A percentile compares a stretch with the other conserved stretches of the same genome.
Conservation (phyloP, 768 basidiomycete genomes). For the Gelatoporia subvermispora region DNA sequence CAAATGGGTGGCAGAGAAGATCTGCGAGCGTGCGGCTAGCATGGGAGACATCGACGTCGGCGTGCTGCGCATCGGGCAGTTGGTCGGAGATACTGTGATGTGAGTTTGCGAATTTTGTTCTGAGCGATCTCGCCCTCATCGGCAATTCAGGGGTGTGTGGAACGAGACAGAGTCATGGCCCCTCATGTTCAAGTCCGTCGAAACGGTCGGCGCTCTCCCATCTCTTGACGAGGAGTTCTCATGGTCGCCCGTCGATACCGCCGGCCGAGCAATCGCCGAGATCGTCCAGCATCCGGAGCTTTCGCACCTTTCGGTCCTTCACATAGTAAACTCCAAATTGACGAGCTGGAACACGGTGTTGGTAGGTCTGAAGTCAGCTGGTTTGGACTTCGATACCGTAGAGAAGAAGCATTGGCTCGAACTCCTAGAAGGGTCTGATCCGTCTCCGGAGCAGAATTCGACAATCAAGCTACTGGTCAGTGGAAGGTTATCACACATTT, state of each 20-base stretch:
- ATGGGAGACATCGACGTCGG: conserved; percentile 26
- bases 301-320: conserved; percentile 27
- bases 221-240: conserved; percentile 31
- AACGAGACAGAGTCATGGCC: conserved; percentile 45
- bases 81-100: conserved; percentile 44
- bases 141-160: conserved; percentile 37
- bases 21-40: conserved; percentile 39
- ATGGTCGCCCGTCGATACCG: conserved; percentile 52
- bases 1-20: conserved; percentile 54
- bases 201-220: conserved; percentile 34
- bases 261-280: conserved; percentile 43
- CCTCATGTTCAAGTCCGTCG: conserved; percentile 41
- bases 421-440: conserved; percentile 29
- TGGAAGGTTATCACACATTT: no score
- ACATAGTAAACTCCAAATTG: conserved; percentile 33
- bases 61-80: conserved; percentile 46
- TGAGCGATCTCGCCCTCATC: no score
- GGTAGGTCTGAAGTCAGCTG: conserved; percentile 31
- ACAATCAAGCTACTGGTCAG: conserved; percentile 37
- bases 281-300: conserved; percentile 26
- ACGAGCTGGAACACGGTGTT: conserved; percentile 37
- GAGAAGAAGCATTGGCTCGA: conserved; percentile 33
- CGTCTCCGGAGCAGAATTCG: conserved; percentile 35
- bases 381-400: conserved; percentile 36
- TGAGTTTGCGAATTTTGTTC: conserved; percentile 9